phyloP scores from a whole-genome alignment of 169 alveolate species.

The Cryptosporidium felis region DNA sequence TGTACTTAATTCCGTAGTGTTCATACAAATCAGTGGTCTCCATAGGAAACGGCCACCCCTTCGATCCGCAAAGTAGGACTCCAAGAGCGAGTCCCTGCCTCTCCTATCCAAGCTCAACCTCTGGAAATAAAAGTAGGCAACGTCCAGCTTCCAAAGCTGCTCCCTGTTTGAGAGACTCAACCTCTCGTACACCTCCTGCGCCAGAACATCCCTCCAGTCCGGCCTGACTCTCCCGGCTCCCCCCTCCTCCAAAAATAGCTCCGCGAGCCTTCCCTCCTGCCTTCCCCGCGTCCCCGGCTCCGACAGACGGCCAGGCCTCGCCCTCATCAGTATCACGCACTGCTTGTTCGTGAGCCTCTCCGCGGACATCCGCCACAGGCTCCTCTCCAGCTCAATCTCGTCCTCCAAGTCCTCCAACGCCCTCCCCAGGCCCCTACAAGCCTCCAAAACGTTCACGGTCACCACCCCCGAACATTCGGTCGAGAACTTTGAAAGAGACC shows the following conservation, averaged over 20 bases:
- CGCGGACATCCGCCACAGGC: background rate
- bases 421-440: background rate
- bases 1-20: constrained; percentile 43
- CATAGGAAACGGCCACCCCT: constrained; percentile 70
- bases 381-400: background rate
- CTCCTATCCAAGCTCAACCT: background rate
- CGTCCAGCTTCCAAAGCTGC: constrained; percentile 52
- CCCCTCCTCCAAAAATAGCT: background rate
- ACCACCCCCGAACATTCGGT: constrained; percentile 56
- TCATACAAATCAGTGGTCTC: constrained; percentile 55
- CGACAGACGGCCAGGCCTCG: background rate
- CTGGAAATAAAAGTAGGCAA: constrained; percentile 49
- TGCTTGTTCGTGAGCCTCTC: constrained; percentile 33
- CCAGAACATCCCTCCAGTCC: constrained; percentile 18
- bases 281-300: background rate
- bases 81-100: background rate
- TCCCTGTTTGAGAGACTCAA: background rate
- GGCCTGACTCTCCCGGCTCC: background rate
- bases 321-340: constrained; percentile 35
- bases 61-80: constrained; percentile 12
- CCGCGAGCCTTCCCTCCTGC: too few relatives aligned
- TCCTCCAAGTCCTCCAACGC: constrained; percentile 28
- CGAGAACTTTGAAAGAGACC: background rate
- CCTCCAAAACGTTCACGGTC: constrained; percentile 29
- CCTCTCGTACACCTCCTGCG: background rate